phyloP scores from a whole-genome alignment of 495 filamentous ascomycete genomes.

The Penicillium turbatum region DNA sequence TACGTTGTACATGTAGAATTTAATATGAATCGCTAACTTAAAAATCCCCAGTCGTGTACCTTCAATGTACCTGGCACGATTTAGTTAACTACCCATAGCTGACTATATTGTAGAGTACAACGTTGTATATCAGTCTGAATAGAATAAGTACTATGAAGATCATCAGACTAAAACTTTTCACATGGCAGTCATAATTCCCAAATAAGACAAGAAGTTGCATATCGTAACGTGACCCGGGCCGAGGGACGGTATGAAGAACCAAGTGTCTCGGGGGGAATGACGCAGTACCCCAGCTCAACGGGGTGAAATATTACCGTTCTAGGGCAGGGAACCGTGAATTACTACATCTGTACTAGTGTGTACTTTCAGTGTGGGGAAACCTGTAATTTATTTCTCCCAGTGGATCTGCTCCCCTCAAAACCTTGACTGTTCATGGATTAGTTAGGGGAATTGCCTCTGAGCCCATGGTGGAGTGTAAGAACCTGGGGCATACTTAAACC shows the following conservation, averaged over 20 bases:
- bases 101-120: too few relatives aligned
- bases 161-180: not conserved
- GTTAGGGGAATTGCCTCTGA: too few relatives aligned
- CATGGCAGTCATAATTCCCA: not conserved
- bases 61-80: too few relatives aligned
- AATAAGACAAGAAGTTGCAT: not conserved
- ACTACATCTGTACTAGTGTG: too few relatives aligned
- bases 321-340: too few relatives aligned
- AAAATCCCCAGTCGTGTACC: too few relatives aligned
- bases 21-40: too few relatives aligned
- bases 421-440: not conserved
- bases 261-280: not conserved
- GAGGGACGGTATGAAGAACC: not conserved
- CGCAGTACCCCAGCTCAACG: not conserved
- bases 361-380: not conserved
- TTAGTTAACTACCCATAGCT: too few relatives aligned
- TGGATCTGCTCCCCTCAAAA: not conserved
- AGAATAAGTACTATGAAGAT: not conserved
- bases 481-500: slow-evolving; percentile 20
- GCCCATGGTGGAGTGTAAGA: not conserved
- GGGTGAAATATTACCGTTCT: not conserved
- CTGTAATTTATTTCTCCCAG: slow-evolving; percentile 1
- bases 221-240: slow-evolving; percentile 11
- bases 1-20: too few relatives aligned
- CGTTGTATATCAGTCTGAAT: not conserved